Base-by-base conservation (phyloP, 306 rosid genomes). In the Cucumis melo region DNA sequence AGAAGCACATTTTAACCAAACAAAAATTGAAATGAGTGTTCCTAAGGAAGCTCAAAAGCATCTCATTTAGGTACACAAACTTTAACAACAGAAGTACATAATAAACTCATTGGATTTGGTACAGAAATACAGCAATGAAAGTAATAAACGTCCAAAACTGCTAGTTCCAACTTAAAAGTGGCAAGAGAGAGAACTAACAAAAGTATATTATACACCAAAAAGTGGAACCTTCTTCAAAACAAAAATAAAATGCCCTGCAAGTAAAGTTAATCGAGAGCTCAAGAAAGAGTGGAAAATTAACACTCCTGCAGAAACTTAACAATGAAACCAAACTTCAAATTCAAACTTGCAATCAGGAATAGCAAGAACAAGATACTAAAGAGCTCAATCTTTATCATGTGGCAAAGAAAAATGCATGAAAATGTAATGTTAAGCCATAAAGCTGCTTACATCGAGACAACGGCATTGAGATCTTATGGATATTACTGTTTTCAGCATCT, bases 401-500 rank as follows among this genome's bases (percentile, higher is more conserved):
- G 54, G 55, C 34, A 67, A 61, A 29, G 10, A 61, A 32, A 61
- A 29, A 61, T 57, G n/a, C 32, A 21, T 39, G 15, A 27, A 29
- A 72, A 27, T 66, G 29, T 41, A 10, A 21, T 66, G 51, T 11
- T 1, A 21, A 39, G 54, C 73, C 32, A 78, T 64, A 73, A 56
- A 53, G 75, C 3, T 61, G 73, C 93, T 89, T 90, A 95, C 99
- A 88, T 56, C 83, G 80, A 78, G 99, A 87, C 78, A 92, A 78
- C 50, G 92, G 90, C 48, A 82, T 78, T 78, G 97, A 84, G 83
- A 92, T 85, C 96, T 83, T 91, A 88, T 91, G 89, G 55, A 92
- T 83, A 79, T 95, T 92, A 75, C 98, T 92, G 57, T 87, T 95
- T 84, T 90, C 91, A 74, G 99, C 89, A 84, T 95, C 99, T 83